A percentile compares a stretch with the other conserved stretches of the same genome.
These are phyloP conservation scores for Fusarium sp. DNA, from an alignment of 2,329 filamentous ascomycete genomes.

Conservation along the genomic window DNA sequence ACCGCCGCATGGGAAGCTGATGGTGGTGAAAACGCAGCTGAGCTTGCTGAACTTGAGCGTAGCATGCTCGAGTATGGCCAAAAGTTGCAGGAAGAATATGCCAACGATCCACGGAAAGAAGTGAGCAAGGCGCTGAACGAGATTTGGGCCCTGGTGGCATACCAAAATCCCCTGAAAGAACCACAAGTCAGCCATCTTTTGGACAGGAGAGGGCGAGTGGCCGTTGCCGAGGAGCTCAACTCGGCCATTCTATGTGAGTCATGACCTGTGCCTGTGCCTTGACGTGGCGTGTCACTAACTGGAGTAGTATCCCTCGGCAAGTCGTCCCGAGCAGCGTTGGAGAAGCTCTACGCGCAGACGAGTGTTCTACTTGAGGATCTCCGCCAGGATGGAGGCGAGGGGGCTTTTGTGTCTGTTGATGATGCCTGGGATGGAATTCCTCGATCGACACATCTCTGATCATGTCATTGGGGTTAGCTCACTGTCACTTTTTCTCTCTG, in stretches of 20 bases:
- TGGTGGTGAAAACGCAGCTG: constrained; percentile 49
- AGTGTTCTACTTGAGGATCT: constrained; percentile 86
- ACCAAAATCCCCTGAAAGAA: constrained; percentile 81
- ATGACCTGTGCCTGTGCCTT: background rate
- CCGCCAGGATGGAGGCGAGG: constrained; percentile 80
- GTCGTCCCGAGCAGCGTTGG: constrained; percentile 85
- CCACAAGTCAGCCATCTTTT: constrained; percentile 80
- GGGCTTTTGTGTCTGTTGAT: constrained; percentile 78
- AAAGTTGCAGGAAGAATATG: constrained; percentile 80
- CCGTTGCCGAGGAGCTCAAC: constrained; percentile 93
- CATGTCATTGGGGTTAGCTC: background rate
- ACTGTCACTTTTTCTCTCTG: constrained; percentile 6
- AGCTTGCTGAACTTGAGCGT: constrained; percentile 64
- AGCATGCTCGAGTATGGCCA: constrained; percentile 84
- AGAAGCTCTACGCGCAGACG: constrained; percentile 87
- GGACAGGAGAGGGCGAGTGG: constrained; percentile 77
- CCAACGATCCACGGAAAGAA: constrained; percentile 74
- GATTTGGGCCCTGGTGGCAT: constrained; percentile 90
- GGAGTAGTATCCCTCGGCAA: constrained; percentile 85
- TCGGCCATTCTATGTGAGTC: constrained; percentile 86
- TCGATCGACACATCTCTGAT: constrained; percentile 49
- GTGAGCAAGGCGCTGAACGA: constrained; percentile 80
- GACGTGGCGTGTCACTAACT: constrained; percentile 27
- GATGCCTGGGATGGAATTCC: constrained; percentile 61
- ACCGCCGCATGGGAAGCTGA: constrained; percentile 60